Evolutionary conservation across 495 filamentous ascomycete genomes (phyloP), one percentile per base, ranked within the genome.

Genomic region (Penicillium antarcticum): DNA sequence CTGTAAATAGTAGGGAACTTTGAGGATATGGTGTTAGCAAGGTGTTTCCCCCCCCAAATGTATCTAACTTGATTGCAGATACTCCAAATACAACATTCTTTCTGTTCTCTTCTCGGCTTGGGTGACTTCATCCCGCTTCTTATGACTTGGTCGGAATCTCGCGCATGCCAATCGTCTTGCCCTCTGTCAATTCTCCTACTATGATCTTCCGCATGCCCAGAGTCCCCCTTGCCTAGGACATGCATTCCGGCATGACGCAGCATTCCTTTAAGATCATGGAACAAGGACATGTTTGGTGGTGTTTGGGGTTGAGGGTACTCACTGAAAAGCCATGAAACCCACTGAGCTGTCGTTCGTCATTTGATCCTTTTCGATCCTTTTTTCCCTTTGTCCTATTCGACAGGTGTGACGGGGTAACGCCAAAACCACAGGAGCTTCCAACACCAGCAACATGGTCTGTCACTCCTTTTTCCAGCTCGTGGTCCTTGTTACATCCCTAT

Each of bases 231-330:
- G 42, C 51, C 21, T 36, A 23, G 17, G 42, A 51, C 42, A 47
- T 55, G 44, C 62, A 65, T 62, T 65, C 62, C 51, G 38, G 14
- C 42, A 37, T 58, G 62, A 65, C 53, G 59, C 56, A 55, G 53
- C 62, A 62, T 65, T 65, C 62, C 42, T 33, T 17, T 17, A 33
- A 33, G 32, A 42, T 53, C 53, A 58, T 53, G 48, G 49, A 41
- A 51, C 48, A 24, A 17, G 41, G 39, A n/a, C 48, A 41, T 26
- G 48, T 40, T 23, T 23, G 2, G 21, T 53, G 23, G 14, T 23
- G 19, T 24, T 45, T 18, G 17, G 26, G 16, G 29, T 35, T 17
- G 8, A 33, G 34, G 14, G 13, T 7, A 39, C 13, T 31, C 12
- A 36, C 50, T 36, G 46, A 61, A 52, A 57, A 54, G 42, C 18